A percentile compares a stretch with the other conserved stretches of the same genome.
Conservation (phyloP, 306 rosid genomes). For the Lathyrus sativus region DNA sequence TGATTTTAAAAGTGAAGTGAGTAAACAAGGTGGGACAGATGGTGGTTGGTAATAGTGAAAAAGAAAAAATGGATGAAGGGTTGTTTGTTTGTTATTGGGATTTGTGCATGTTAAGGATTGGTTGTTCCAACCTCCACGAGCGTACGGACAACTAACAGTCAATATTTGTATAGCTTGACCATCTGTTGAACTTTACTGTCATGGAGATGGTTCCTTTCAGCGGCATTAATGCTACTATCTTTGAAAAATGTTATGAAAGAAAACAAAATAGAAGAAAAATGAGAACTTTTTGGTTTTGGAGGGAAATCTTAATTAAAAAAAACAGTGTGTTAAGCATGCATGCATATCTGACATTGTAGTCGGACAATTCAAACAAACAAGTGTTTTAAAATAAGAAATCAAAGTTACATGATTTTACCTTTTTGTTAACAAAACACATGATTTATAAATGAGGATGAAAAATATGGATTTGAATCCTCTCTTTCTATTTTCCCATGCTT, state of each 20-base stretch:
- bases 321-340: no score
- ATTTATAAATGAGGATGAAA: no score
- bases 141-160: constrained; percentile 22
- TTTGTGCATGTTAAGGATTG: neutral
- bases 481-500: no score
- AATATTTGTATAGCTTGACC: neutral
- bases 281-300: no score
- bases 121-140: constrained; percentile 11
- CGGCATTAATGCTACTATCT: neutral
- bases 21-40: neutral
- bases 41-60: neutral
- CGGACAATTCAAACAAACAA: no score
- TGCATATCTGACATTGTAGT: no score
- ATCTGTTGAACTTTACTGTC: neutral
- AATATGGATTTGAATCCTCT: no score
- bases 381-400: no score
- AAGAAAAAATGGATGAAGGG: neutral
- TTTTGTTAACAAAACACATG: no score
- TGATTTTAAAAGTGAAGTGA: constrained; percentile 10
- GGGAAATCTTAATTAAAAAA: no score
- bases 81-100: constrained; percentile 4
- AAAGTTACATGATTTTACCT: no score
- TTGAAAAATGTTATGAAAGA: no score
- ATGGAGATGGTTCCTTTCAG: neutral
- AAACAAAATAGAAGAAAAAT: neutral